Base-by-base conservation (phyloP, 2,329 filamentous ascomycete species). In the Penicillium sp. region DNA sequence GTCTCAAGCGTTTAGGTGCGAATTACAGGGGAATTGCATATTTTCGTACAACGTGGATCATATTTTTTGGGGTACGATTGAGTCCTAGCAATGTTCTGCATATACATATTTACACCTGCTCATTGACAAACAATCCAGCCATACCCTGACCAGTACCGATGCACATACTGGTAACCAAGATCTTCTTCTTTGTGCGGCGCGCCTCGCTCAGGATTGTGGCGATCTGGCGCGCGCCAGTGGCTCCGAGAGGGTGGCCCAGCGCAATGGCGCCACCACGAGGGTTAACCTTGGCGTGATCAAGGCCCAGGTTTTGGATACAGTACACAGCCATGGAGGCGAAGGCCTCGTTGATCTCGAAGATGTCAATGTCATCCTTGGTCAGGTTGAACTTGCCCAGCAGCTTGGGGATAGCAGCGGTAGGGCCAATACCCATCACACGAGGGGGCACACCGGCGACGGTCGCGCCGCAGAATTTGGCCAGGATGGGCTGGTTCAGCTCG, bases 311-410 rank as follows among this genome's bases (percentile, higher is more conserved):
- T 71, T 92, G 84, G 58, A 90, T 81, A 80, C 93, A 97, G 85
- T 97, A 98, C 33, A 97, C 93, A 1, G 92, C 93, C 95, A 98
- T 98, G 55, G 91, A 95, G 25, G 93, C 94, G 73, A 99, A 99
- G 1, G 95, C 95, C 84, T 99, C 95, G 82, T 99, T 99, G 74
- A 99, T 80, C 84, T 98, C 95, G 69, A 94, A 84, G 38, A 98
- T 85, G 73, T 99, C 95, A 64, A 95, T 86, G 70, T 98, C 95
- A 61, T 89, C 85, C 57, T 96, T 82, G 26, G 84, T 86, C 63
- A 99, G 79, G 78, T 89, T 87, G 84, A 89, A 88, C 81, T 95
- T 89, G 73, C 80, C 79, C 49, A 99, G 85, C 33, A 99, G 87
- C 86, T 99, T 99, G 64, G 86, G 87, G 63, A 89, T 87, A 22